phyloP scores from a whole-genome alignment of 2,329 filamentous ascomycete genomes.

The Ceratocystis alfenasii region DNA sequence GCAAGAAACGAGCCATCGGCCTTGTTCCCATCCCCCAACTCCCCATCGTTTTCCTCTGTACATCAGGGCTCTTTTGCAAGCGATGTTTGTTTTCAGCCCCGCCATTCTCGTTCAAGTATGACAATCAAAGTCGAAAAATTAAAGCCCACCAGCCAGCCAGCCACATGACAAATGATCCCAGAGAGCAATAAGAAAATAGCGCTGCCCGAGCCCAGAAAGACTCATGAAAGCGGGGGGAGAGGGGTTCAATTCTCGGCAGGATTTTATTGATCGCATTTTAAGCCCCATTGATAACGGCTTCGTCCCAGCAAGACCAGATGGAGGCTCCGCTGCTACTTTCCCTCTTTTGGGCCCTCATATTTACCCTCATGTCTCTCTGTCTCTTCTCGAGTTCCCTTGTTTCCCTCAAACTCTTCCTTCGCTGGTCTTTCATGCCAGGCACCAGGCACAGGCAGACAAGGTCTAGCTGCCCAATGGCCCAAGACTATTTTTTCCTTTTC shows the following conservation, averaged over 20 bases:
- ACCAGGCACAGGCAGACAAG: constrained; percentile 1
- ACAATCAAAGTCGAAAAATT: background rate
- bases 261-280: background rate
- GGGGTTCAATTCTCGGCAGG: background rate
- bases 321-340: background rate
- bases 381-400: background rate
- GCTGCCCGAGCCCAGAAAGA: background rate
- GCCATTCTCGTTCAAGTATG: background rate
- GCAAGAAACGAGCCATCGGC: background rate
- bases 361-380: background rate
- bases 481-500: background rate
- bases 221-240: background rate
- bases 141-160: background rate
- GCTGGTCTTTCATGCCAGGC: background rate
- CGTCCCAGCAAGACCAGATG: background rate
- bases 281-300: background rate
- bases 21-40: background rate
- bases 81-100: background rate
- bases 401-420: background rate
- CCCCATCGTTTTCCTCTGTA: background rate
- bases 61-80: too few relatives aligned
- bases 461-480: background rate
- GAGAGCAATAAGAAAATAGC: background rate
- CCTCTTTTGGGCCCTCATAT: background rate
- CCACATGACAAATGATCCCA: background rate